Evolutionary conservation across 345 rosid species (phyloP), one percentile per base, ranked within the genome.

Genomic region (Salix caprea): DNA sequence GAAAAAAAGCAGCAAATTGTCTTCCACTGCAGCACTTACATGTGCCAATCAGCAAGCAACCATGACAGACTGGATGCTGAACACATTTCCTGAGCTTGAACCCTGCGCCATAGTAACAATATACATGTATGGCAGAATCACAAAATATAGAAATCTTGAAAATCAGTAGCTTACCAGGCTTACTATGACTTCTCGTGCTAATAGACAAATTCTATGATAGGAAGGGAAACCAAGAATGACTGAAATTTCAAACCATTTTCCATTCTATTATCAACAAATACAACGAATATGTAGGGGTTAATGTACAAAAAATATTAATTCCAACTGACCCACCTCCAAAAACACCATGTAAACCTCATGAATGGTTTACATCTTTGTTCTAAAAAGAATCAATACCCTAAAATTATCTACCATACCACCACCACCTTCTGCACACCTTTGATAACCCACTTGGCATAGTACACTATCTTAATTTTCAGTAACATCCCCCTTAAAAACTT

Each of bases 221-320:
- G 28, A 52, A 44, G 48, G 54, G 44, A 36, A 54, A 50, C 11
- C 32, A 23, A 75, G 23, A 37, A 14, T n/a, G 36, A 67, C 72
- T 75, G 39, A 67, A 66, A 34, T 44, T 46, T 52, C 71, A 77
- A 42, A 76, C 76, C 67, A 4, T 65, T 61, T 70, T 73, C 28
- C 64, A 78, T 85, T 77, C 80, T 81, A 76, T 76, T 76, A 80
- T 83, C 80, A 73, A 79, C 80, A 88, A 39, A 80, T 80, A 73
- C 87, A 88, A 86, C 78, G 86, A 84, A 88, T 77, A 34, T 75
- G 77, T 72, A 21, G 79, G 69, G 72, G 78, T 67, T 76, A 83
- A 76, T 83, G 83, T 86, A 88, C 89, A 88, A 62, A 75, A 74
- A 42, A 30, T 74, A 48, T 50, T 66, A 75, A n/a, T 58, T 58